A percentile compares a stretch with the other conserved stretches of the same genome.
phyloP scores from a whole-genome alignment of 441 rosid species.

The Kokia cookei region DNA sequence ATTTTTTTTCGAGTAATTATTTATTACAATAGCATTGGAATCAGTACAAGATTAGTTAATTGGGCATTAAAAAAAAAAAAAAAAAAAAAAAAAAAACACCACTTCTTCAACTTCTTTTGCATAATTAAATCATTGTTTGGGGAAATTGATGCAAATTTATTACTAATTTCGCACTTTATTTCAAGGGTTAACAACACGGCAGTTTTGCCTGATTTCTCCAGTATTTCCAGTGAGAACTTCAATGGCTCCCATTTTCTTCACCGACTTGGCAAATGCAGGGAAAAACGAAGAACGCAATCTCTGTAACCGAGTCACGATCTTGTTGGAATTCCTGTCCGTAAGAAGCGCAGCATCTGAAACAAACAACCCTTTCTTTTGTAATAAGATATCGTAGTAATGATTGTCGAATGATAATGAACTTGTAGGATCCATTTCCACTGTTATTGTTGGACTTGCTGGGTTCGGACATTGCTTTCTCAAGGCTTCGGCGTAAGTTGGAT shows the following conservation, averaged over 20 bases:
- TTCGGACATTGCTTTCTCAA: constrained; percentile 42
- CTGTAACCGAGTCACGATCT: constrained; percentile 15
- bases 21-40: not conserved
- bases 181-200: constrained; percentile 20
- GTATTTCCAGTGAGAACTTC: constrained; percentile 43
- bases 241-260: constrained; percentile 58
- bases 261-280: constrained; percentile 37
- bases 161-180: not conserved
- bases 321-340: constrained; percentile 26
- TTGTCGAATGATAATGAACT: constrained; percentile 34
- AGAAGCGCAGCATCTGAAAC: constrained; percentile 61
- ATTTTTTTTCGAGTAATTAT: not conserved
- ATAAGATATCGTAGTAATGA: constrained; percentile 32
- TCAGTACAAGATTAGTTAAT: not conserved
- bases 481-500: constrained; percentile 34
- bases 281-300: constrained; percentile 14
- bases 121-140: not conserved
- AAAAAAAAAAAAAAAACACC: too few relatives aligned
- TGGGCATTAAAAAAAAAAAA: not conserved
- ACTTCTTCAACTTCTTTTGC: not conserved
- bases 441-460: constrained; percentile 17
- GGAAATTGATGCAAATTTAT: not conserved
- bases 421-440: constrained; percentile 48
- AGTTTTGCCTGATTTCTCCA: constrained; percentile 52
- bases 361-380: constrained; percentile 39